These are phyloP conservation scores for Zygosaccharomyces bisporus DNA, from an alignment of 805 yeast species.

Conservation along the genomic window DNA sequence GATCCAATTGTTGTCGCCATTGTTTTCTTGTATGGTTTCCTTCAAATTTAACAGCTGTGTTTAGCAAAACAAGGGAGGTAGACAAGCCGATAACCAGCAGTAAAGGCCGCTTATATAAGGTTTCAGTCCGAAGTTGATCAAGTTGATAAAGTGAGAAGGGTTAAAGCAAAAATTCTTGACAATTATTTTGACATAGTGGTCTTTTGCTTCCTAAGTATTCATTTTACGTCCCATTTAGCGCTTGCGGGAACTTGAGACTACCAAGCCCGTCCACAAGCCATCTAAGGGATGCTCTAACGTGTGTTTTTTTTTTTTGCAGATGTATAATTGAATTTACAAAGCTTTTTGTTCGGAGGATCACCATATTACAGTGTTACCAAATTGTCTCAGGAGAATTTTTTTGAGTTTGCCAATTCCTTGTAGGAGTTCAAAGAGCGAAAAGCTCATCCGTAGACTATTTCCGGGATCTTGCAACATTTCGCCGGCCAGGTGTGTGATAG, in stretches of 20 bases:
- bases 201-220: too few species aligned
- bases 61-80: background rate
- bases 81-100: background rate
- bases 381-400: too few species aligned
- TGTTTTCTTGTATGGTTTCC: background rate
- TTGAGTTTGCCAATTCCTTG: background rate
- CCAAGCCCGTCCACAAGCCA: too few species aligned
- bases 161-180: background rate
- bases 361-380: background rate
- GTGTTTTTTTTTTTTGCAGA: too few species aligned
- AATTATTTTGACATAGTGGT: background rate
- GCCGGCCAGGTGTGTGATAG: background rate
- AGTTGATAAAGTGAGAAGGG: background rate
- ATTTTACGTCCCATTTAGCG: too few species aligned
- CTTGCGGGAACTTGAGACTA: too few species aligned
- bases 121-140: background rate
- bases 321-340: background rate
- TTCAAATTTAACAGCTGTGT: background rate
- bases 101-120: background rate
- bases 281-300: too few species aligned
- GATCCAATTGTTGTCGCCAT: background rate
- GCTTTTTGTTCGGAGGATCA: background rate
- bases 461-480: background rate
- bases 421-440: background rate
- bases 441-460: background rate